A percentile compares a stretch with the other conserved stretches of the same genome.
Evolutionary conservation across 805 yeast species (phyloP).

Genomic region (Saccharomycopsis synnaedendra): DNA sequence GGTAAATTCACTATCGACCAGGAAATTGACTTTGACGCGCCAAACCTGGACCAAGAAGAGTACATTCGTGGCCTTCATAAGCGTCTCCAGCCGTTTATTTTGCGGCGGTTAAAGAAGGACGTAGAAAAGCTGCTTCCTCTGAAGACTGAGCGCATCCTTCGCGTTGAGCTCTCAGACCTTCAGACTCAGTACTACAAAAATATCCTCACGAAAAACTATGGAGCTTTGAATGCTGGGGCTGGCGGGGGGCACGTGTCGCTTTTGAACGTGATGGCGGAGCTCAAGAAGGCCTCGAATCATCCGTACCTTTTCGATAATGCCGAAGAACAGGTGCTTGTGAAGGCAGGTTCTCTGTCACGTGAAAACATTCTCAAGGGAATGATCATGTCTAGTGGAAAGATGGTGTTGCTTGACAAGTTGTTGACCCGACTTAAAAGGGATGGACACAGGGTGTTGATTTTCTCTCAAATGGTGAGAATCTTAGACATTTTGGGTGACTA

Average conservation of each 20-base stretch:
- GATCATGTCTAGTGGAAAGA: conserved; percentile 96
- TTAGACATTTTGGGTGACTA: conserved; percentile 93
- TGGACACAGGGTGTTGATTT: conserved; percentile 92
- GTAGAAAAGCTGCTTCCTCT: conserved; percentile 96
- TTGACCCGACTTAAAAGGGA: conserved; percentile 77
- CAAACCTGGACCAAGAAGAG: conserved; percentile 76
- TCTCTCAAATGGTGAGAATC: conserved; percentile 96
- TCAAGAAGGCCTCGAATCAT: conserved; percentile 94
- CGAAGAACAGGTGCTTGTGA: conserved; percentile 66
- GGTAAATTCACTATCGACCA: conserved; percentile 84
- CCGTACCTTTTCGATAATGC: conserved; percentile 93
- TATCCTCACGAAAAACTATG: conserved; percentile 81
- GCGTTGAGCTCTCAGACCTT: conserved; percentile 90
- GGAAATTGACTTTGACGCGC: conserved; percentile 90
- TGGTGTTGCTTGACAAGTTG: conserved; percentile 89
- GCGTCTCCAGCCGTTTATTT: conserved; percentile 81
- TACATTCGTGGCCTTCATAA: conserved; percentile 80
- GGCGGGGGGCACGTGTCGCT: conserved; percentile 72
- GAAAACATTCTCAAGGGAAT: conserved; percentile 80
- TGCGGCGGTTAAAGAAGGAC: conserved; percentile 90
- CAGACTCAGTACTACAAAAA: conserved; percentile 94
- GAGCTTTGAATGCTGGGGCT: conserved; percentile 81
- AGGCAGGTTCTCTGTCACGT: conserved; percentile 55
- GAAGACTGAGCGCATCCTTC: conserved; percentile 85
- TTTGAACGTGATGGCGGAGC: conserved; percentile 86